Evolutionary conservation across 164 flowering plant genomes (phyloP).

Genomic region (Vitis rotundifolia): DNA sequence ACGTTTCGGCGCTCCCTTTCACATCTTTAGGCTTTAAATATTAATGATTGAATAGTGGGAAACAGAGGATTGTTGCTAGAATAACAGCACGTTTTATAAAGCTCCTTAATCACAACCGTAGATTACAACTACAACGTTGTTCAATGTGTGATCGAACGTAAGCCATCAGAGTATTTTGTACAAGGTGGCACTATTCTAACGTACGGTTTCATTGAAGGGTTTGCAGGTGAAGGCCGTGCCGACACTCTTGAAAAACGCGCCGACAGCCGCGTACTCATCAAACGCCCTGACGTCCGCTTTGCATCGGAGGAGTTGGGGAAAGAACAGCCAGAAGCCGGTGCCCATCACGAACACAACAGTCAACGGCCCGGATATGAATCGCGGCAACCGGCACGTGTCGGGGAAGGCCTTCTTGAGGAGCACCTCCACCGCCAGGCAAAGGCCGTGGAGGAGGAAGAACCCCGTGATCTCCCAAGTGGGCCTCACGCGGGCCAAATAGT

Average conservation of each 20-base stretch:
- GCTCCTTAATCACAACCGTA: too few relatives aligned
- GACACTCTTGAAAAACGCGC: conserved; percentile 2
- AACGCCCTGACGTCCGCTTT: not conserved
- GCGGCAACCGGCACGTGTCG: conserved; percentile 15
- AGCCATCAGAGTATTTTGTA: too few relatives aligned
- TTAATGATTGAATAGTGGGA: too few relatives aligned
- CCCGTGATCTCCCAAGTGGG: conserved; percentile 32
- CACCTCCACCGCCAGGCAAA: conserved; percentile 19
- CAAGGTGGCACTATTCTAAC: too few relatives aligned
- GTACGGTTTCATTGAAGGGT: too few relatives aligned
- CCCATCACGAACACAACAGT: conserved; percentile 22
- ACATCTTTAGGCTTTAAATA: too few relatives aligned
- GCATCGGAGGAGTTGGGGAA: conserved; percentile 24
- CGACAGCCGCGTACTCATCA: not conserved
- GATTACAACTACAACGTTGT: too few relatives aligned
- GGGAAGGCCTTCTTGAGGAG: conserved; percentile 17
- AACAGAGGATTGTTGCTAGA: too few relatives aligned
- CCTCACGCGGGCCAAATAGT: conserved; percentile 15
- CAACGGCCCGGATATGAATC: conserved; percentile 11
- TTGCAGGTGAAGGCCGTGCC: not conserved
- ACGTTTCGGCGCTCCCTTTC: too few relatives aligned
- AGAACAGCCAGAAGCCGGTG: conserved; percentile 32
- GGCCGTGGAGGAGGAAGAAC: conserved; percentile 38
- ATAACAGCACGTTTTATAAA: too few relatives aligned
- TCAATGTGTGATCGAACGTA: too few relatives aligned